phyloP scores from a whole-genome alignment of 805 yeast species.

The Scheffersomyces stipitis region DNA sequence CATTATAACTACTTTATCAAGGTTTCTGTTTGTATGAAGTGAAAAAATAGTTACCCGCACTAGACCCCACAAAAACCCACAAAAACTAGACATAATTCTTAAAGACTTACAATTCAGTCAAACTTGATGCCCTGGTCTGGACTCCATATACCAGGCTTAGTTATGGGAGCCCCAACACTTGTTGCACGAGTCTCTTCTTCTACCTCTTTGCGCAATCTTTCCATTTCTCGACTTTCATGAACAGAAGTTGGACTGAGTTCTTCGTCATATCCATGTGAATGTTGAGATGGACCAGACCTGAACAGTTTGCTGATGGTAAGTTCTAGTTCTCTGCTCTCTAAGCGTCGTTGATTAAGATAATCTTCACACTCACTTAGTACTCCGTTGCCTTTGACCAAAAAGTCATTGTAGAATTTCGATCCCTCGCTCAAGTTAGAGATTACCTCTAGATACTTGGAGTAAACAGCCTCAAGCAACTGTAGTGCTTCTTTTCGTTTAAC shows the following conservation, averaged over 20 bases:
- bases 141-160: constrained; percentile 1
- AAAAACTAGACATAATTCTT: too few species aligned
- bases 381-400: constrained; percentile 45
- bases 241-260: background rate
- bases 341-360: constrained; percentile 50
- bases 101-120: too few species aligned
- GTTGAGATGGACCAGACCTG: background rate
- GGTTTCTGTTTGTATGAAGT: too few species aligned
- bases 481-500: constrained; percentile 48
- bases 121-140: constrained; percentile 2
- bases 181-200: too few species aligned
- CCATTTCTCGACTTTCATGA: background rate
- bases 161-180: too few species aligned
- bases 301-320: background rate
- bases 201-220: background rate
- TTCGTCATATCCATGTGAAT: background rate
- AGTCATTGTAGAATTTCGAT: constrained; percentile 63
- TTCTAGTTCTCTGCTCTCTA: constrained; percentile 55
- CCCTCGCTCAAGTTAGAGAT: constrained; percentile 67
- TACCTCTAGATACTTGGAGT: constrained; percentile 54
- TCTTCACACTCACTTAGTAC: constrained; percentile 51
- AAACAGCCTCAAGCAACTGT: constrained; percentile 51
- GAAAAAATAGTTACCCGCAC: too few species aligned
- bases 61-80: too few species aligned
- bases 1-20: too few species aligned